Percentiles rank a stretch among this genome's conserved stretches.
Evolutionary conservation across 371 early-diverging fungal species (phyloP).

Genomic region (Mucor velutinosus): DNA sequence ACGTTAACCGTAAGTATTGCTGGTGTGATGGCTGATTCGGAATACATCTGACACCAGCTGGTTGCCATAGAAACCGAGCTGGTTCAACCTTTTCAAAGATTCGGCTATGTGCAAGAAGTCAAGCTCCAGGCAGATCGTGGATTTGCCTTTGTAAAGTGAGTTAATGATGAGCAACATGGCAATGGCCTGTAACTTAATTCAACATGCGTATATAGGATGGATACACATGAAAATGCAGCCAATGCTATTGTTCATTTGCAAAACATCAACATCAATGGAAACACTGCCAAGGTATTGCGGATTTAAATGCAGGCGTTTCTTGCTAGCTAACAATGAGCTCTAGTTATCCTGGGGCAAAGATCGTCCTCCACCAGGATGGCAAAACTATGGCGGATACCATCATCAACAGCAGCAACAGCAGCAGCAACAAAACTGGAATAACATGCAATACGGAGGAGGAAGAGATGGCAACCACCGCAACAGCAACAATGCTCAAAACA

Average conservation of each 20-base stretch:
- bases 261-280: slow-evolving; percentile 72
- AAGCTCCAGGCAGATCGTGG: slow-evolving; percentile 90
- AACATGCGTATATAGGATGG: slow-evolving; percentile 55
- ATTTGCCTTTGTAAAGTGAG: slow-evolving; percentile 85
- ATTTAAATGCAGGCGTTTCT: not conserved
- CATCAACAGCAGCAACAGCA: slow-evolving; percentile 18
- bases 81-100: slow-evolving; percentile 65
- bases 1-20: slow-evolving; percentile 26
- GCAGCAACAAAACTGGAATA: slow-evolving; percentile 23
- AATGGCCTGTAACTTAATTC: not conserved
- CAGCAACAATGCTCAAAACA: slow-evolving; percentile 10
- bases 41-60: slow-evolving; percentile 26
- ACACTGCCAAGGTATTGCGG: slow-evolving; percentile 54
- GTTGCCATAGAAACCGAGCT: slow-evolving; percentile 18
- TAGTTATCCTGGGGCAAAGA: slow-evolving; percentile 91
- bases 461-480: slow-evolving; percentile 12
- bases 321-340: not conserved
- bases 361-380: slow-evolving; percentile 45
- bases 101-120: slow-evolving; percentile 78
- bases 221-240: slow-evolving; percentile 90
- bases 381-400: slow-evolving; percentile 22
- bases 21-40: not conserved
- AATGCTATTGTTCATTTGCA: slow-evolving; percentile 82
- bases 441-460: slow-evolving; percentile 10
- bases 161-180: not conserved